Base-by-base conservation (phyloP, 2,329 filamentous ascomycete genomes). In the Trichoderma gracile region DNA sequence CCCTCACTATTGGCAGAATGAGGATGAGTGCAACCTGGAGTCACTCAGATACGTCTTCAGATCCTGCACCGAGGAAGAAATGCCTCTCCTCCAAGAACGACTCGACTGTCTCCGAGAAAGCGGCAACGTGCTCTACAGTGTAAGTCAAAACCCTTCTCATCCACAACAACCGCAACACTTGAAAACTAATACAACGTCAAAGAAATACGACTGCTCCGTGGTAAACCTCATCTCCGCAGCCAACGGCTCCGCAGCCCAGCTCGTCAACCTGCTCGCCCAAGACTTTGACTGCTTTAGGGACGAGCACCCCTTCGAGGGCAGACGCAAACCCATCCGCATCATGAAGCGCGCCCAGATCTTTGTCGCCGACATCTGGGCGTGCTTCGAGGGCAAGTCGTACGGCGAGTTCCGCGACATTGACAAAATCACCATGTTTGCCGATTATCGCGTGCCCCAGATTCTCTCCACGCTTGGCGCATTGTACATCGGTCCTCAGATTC, bases 371-470 rank as follows among this genome's bases (percentile, higher is more conserved):
- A 75, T 98, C 1, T 99, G 96, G 96, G 96, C 95, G 5, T 96
- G 93, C 68, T 98, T 98, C 75, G 86, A 94, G 60, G 93, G 92
- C 52, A 82, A 89, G 69, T 82, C 85, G 27, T 93, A 89, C 72
- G 96, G 95, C 38, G 81, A 84, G 30, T 99, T 99, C 76, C 74
- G 86, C 64, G 95, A 99, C 74, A 97, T 99, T 71, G 90, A 95
- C 78, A 92, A 93, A 75, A 90, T 99, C 71, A 99, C 95, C 66
- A 98, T 98, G 89, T 99, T 99, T 80, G 93, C 95, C 73, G 95
- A 99, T 79, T 99, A 99, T 74, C 90, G 95, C 49, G 89, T 99
- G 61, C 96, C 96, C 15, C 95, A 99, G 78, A 95, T 97, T 70
- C 84, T 99, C 40, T 87, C 93, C 71, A 87, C 87, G 10, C 81